Base-by-base conservation (phyloP, 2,329 filamentous ascomycete species). In the Colletotrichum cordylinicola region DNA sequence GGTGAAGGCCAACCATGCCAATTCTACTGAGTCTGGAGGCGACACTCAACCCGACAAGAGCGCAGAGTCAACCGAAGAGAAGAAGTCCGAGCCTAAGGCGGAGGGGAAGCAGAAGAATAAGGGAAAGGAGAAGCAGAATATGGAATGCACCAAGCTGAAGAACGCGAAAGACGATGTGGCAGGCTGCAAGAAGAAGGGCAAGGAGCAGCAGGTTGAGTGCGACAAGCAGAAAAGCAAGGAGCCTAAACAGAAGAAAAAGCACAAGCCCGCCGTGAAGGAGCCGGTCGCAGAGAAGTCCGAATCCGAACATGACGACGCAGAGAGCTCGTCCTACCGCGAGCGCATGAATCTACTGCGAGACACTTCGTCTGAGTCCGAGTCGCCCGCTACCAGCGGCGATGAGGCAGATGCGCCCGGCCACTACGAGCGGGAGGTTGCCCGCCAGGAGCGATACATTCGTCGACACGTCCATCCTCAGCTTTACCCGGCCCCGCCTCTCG, bases 361-460 rank as follows among this genome's bases (percentile, higher is more conserved):
- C 27, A 82, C 79, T 6, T 81, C 80, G 33, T 81, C 80, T 15
- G 56, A 64, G 5, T 75, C 78, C n/a, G 79, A 77, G 6, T 76
- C 78, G 8, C 76, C 78, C 12, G 66, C 69, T 16, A 48, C 67
- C 35, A 74, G 78, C 29, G 66, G 37, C 27, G 76, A 70, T 43
- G 76, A 80, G 16, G 75, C 74, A 21, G 71, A 77, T 10, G 52
- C 35, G 24, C 68, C 60, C 27, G 66, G 65, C 31, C 37, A 69
- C 27, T 70, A 74, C 35, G 73, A 77, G 29, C 52, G 67, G 3
- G 79, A 83, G 27, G 77, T 78, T 31, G 77, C 62, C n/a, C 58
- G 75, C 4, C 80, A 84, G 39, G 78, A 78, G 68, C 77, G 77
- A 5, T 85, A 86, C 76, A 79, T 86, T 33, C 80, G 81, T 18